Percentiles rank a stretch among this genome's conserved stretches.
These are phyloP conservation scores for Flaveria linearis DNA, from an alignment of 129 eudicot species.

Conservation along the genomic window DNA sequence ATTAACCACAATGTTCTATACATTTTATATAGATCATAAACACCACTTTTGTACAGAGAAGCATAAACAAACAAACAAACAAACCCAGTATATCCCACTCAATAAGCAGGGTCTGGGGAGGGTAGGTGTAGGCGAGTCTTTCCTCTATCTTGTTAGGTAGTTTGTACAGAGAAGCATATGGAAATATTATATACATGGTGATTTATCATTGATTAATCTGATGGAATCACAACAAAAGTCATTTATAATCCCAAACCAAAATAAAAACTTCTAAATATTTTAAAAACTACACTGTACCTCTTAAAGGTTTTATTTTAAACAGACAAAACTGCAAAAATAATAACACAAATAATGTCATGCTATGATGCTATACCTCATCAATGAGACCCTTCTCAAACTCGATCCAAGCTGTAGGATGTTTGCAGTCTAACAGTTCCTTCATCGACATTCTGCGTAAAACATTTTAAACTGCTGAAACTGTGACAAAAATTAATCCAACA, in stretches of 20 bases:
- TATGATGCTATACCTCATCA: constrained; percentile 73
- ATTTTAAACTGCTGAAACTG: constrained; percentile 17
- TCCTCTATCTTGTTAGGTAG: too few species aligned
- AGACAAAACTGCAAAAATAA: constrained; percentile 8
- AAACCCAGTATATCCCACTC: too few species aligned
- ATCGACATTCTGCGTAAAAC: constrained; percentile 76
- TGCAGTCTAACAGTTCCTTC: constrained; percentile 88
- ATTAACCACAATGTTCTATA: constrained; percentile 1
- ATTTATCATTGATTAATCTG: background rate
- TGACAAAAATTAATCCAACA: constrained; percentile 19
- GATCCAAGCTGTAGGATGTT: constrained; percentile 94
- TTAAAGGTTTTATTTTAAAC: constrained; percentile 1
- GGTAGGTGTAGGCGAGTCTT: too few species aligned
- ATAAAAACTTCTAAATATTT: background rate
- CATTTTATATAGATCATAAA: background rate
- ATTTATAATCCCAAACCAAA: background rate
- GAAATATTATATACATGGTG: constrained; percentile 1
- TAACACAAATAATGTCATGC: background rate
- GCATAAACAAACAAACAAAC: too few species aligned
- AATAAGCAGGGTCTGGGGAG: too few species aligned
- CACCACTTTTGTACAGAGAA: background rate
- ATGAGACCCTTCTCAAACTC: constrained; percentile 92
- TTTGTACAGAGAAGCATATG: background rate
- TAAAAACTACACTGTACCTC: background rate
- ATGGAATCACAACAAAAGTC: background rate